Conservation (phyloP, 345 rosid species). For the Ricinus communis region DNA sequence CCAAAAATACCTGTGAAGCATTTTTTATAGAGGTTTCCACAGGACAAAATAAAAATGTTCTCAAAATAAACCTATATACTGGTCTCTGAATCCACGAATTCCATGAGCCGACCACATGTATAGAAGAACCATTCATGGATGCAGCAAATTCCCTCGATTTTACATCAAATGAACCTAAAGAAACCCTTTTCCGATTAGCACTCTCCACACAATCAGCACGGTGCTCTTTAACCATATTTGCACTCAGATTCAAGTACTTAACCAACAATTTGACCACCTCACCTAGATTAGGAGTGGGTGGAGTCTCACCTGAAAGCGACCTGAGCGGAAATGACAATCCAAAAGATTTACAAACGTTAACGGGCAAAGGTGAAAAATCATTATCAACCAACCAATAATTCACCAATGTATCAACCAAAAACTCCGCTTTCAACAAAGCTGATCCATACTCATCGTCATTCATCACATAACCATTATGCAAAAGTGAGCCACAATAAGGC, state of each 20-base stretch:
- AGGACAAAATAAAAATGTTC: constrained; percentile 81
- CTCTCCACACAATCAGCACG: constrained; percentile 43
- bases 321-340: constrained; percentile 58
- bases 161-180: constrained; percentile 39
- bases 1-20: constrained; percentile 75
- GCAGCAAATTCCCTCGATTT: constrained; percentile 36
- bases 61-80: constrained; percentile 66
- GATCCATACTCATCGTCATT: constrained; percentile 47
- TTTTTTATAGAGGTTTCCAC: constrained; percentile 70
- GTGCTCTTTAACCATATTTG: constrained; percentile 35
- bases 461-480: constrained; percentile 56
- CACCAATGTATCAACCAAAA: constrained; percentile 65
- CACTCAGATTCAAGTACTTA: constrained; percentile 73
- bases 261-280: constrained; percentile 81
- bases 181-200: constrained; percentile 43
- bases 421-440: constrained; percentile 56
- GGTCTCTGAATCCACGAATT: constrained; percentile 74
- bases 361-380: constrained; percentile 77
- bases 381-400: constrained; percentile 90
- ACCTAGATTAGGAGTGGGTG: constrained; percentile 68
- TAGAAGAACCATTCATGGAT: constrained; percentile 34
- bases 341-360: constrained; percentile 53
- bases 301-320: constrained; percentile 61
- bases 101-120: constrained; percentile 55
- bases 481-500: constrained; percentile 73